Percentiles rank a stretch among this genome's conserved stretches.
Evolutionary conservation across 805 yeast genomes (phyloP).

Genomic region (Lipomyces yamadae): DNA sequence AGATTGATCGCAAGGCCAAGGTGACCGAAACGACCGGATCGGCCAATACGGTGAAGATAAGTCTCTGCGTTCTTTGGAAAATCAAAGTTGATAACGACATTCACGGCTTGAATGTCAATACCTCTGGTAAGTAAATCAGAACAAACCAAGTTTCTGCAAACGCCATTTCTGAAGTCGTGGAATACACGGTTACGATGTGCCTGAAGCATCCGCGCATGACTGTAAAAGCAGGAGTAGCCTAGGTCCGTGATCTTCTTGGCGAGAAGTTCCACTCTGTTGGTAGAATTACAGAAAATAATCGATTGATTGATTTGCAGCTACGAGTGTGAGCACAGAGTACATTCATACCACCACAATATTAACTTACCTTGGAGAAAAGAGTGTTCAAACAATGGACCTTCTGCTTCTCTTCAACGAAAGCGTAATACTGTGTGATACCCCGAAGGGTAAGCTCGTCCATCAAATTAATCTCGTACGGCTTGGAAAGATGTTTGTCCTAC

Average conservation of each 20-base stretch:
- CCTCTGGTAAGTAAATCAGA: constrained; percentile 96
- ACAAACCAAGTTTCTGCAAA: constrained; percentile 95
- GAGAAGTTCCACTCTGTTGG: constrained; percentile 91
- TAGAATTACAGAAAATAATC: constrained; percentile 95
- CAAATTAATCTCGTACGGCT: constrained; percentile 92
- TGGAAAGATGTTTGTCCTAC: constrained; percentile 73
- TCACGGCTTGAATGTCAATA: constrained; percentile 98
- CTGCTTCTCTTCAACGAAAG: constrained; percentile 97
- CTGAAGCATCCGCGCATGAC: constrained; percentile 98
- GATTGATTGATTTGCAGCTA: constrained; percentile 90
- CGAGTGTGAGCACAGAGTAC: not conserved
- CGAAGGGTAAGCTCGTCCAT: constrained; percentile 97
- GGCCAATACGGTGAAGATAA: constrained; percentile 96
- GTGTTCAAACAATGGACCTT: constrained; percentile 96
- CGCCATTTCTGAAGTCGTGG: constrained; percentile 98
- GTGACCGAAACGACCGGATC: constrained; percentile 98
- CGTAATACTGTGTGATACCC: constrained; percentile 97
- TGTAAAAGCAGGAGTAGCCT: constrained; percentile 94
- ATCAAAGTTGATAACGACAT: constrained; percentile 96
- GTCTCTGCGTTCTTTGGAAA: constrained; percentile 99
- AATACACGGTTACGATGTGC: constrained; percentile 95
- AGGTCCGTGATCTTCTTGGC: constrained; percentile 96
- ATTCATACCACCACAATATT: not conserved
- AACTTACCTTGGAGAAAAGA: constrained; percentile 68
- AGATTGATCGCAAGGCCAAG: constrained; percentile 96